A percentile compares a stretch with the other conserved stretches of the same genome.
Evolutionary conservation across 768 basidiomycete genomes (phyloP).

Genomic region (Cystofilobasidium macerans): DNA sequence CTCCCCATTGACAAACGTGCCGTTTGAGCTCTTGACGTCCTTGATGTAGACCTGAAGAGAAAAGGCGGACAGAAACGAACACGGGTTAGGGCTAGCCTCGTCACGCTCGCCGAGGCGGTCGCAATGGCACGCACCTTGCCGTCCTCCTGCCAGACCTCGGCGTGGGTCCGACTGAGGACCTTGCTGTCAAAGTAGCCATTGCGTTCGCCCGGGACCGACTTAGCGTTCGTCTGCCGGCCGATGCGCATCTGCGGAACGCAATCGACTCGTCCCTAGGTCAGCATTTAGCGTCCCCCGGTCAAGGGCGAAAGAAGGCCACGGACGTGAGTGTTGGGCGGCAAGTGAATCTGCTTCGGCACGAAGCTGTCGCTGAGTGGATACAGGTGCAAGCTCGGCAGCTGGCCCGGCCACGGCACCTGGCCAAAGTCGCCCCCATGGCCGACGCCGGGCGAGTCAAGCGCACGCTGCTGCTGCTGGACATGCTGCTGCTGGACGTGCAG

Average conservation of each 20-base stretch:
- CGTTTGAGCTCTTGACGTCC: conserved; percentile 95
- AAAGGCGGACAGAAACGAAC: background rate
- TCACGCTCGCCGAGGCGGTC: background rate
- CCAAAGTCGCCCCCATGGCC: background rate
- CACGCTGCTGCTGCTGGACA: conserved; percentile 7
- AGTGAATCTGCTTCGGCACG: conserved; percentile 74
- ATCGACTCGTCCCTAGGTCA: conserved; percentile 28
- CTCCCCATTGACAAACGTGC: conserved; percentile 95
- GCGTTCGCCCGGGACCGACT: conserved; percentile 76
- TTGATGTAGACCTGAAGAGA: conserved; percentile 77
- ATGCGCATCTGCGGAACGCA: conserved; percentile 52
- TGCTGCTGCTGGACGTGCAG: conserved; percentile 8
- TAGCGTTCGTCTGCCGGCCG: conserved; percentile 88
- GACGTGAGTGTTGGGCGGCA: conserved; percentile 30
- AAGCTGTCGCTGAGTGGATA: conserved; percentile 93
- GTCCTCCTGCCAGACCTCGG: conserved; percentile 90
- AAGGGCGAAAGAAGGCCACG: no score
- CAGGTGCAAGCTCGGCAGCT: conserved; percentile 45
- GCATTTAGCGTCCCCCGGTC: background rate
- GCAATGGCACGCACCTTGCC: conserved; percentile 53
- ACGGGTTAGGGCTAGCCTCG: background rate
- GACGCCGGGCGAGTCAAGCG: background rate
- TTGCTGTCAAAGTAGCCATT: conserved; percentile 98
- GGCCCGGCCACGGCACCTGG: conserved; percentile 19
- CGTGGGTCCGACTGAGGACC: conserved; percentile 84